These are phyloP conservation scores for Ramaria sp. DNA, from an alignment of 768 basidiomycete species.

Conservation along the genomic window DNA sequence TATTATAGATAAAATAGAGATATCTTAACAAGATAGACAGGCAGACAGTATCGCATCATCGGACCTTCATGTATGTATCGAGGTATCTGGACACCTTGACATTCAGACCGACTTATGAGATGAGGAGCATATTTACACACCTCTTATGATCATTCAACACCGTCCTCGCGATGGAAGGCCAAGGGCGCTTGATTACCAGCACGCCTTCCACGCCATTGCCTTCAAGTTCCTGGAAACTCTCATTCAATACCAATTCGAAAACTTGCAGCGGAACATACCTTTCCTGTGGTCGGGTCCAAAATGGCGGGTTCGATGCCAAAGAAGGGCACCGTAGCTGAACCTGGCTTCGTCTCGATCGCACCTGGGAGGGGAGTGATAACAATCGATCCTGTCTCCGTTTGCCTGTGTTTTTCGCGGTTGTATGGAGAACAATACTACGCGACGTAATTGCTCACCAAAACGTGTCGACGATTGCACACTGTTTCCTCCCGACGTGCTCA, in stretches of 20 bases:
- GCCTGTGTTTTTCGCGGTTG: conserved; percentile 40
- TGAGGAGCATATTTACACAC: conserved; percentile 16
- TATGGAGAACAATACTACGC: background rate
- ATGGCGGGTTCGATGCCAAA: conserved; percentile 88
- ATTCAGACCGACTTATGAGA: background rate
- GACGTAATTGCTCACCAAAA: conserved; percentile 46
- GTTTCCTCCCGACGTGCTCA: conserved; percentile 76
- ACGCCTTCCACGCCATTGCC: conserved; percentile 89
- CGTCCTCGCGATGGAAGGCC: conserved; percentile 93
- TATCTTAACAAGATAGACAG: background rate
- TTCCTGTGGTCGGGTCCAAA: conserved; percentile 73
- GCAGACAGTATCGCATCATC: background rate
- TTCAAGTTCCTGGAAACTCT: conserved; percentile 38
- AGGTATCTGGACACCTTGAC: conserved; percentile 18
- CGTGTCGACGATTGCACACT: conserved; percentile 92
- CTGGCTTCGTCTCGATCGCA: conserved; percentile 91
- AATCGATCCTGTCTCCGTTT: conserved; percentile 97
- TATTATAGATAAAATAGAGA: conserved; percentile 12
- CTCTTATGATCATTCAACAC: conserved; percentile 89
- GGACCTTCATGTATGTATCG: conserved; percentile 61
- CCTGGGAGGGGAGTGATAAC: conserved; percentile 94
- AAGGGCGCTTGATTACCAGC: conserved; percentile 73
- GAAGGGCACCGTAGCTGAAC: conserved; percentile 95
- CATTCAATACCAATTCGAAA: background rate
- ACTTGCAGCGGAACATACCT: conserved; percentile 25